phyloP scores from a whole-genome alignment of 257 asterid species.

The Petrea volubilis region DNA sequence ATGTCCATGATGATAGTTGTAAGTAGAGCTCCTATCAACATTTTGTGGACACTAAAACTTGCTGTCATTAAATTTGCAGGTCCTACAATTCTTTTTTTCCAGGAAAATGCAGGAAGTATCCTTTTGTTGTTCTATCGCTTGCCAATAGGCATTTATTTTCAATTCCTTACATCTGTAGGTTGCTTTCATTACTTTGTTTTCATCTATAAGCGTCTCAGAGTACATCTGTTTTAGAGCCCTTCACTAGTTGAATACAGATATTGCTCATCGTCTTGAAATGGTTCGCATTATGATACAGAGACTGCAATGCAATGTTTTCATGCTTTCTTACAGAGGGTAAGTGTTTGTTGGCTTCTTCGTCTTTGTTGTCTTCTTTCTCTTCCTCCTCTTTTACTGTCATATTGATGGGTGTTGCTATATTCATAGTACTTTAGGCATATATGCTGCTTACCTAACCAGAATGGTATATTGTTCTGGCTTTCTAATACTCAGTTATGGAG shows the following conservation, averaged over 20 bases:
- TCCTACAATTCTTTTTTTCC: constrained; percentile 95
- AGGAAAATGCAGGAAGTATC: constrained; percentile 99
- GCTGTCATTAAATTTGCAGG: constrained; percentile 58
- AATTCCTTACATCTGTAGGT: neutral
- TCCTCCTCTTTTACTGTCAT: constrained; percentile 12
- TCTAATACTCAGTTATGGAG: constrained; percentile 76
- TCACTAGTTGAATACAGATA: constrained; percentile 66
- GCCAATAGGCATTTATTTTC: neutral
- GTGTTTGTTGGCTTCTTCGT: constrained; percentile 19
- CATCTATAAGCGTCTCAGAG: neutral
- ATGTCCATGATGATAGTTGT: no score
- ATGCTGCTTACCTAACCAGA: constrained; percentile 17
- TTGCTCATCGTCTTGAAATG: constrained; percentile 99
- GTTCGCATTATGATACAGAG: constrained; percentile 79
- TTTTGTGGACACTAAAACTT: constrained; percentile 7
- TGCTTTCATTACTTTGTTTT: neutral
- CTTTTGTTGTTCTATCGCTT: constrained; percentile 33
- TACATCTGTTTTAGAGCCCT: constrained; percentile 40
- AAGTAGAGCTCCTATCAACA: no score
- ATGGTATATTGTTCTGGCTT: constrained; percentile 28
- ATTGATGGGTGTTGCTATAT: constrained; percentile 7
- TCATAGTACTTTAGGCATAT: neutral
- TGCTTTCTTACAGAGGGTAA: constrained; percentile 99
- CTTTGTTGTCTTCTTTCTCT: neutral
- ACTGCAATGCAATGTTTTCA: constrained; percentile 93